Evolutionary conservation across 2,329 filamentous ascomycete genomes (phyloP).

Genomic region (Neonectria hederae): DNA sequence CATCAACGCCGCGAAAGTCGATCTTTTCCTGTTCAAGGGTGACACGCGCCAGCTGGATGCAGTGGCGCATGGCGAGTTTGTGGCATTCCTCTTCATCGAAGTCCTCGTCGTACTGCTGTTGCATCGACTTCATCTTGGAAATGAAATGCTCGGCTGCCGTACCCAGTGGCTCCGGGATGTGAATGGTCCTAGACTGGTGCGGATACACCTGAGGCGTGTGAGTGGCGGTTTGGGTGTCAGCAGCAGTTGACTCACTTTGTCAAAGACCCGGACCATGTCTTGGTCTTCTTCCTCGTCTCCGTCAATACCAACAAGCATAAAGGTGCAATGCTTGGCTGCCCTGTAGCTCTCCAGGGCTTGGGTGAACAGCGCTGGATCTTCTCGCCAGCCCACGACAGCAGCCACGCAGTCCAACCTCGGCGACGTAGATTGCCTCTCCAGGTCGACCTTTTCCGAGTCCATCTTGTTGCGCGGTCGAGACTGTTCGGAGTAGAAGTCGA

Average conservation of each 20-base stretch:
- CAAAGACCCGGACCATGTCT: constrained; percentile 39
- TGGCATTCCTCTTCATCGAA: constrained; percentile 30
- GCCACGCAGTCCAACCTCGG: constrained; percentile 33
- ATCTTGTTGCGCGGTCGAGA: constrained; percentile 10
- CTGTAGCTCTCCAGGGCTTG: constrained; percentile 38
- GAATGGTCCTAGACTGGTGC: constrained; percentile 27
- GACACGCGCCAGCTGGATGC: constrained; percentile 33
- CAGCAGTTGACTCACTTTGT: constrained; percentile 22
- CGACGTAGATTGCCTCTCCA: constrained; percentile 15
- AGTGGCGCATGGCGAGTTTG: constrained; percentile 33
- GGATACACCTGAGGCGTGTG: constrained; percentile 34
- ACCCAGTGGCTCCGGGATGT: constrained; percentile 35
- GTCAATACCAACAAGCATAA: constrained; percentile 39
- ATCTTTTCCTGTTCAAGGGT: constrained; percentile 32
- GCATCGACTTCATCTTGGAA: constrained; percentile 25
- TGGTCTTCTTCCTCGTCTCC: constrained; percentile 35
- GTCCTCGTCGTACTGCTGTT: constrained; percentile 18
- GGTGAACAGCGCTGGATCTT: constrained; percentile 36
- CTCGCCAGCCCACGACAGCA: constrained; percentile 40
- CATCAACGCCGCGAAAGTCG: constrained; percentile 24
- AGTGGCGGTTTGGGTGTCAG: background rate
- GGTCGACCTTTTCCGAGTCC: constrained; percentile 26
- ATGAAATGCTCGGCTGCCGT: constrained; percentile 33
- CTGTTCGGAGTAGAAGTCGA: constrained; percentile 25
- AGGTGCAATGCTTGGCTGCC: constrained; percentile 23